A percentile compares a stretch with the other conserved stretches of the same genome.
Evolutionary conservation across 164 flowering plant genomes (phyloP).

Genomic region (Stephania cephalantha): DNA sequence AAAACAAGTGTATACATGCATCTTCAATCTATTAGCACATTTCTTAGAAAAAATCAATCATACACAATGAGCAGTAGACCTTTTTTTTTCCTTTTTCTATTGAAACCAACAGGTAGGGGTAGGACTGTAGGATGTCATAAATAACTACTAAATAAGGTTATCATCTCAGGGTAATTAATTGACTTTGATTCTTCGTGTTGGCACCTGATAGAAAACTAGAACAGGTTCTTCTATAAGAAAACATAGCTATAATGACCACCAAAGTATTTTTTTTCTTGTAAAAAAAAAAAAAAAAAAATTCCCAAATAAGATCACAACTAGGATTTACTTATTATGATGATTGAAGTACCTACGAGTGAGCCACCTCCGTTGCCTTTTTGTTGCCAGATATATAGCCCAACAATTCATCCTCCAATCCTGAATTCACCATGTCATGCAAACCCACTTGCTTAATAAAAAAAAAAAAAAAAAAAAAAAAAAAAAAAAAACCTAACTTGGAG

Average conservation of each 20-base stretch:
- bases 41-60: too few relatives aligned
- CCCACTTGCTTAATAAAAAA: neutral
- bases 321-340: neutral
- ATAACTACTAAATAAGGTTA: too few relatives aligned
- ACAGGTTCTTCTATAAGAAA: neutral
- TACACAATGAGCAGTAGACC: too few relatives aligned
- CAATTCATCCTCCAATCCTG: constrained; percentile 53
- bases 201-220: neutral
- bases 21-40: too few relatives aligned
- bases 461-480: too few relatives aligned
- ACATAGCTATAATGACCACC: neutral
- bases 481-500: neutral
- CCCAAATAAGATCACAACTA: neutral
- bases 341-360: constrained; percentile 68
- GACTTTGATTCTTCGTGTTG: too few relatives aligned
- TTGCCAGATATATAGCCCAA: constrained; percentile 59
- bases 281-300: neutral
- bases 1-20: too few relatives aligned
- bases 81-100: too few relatives aligned
- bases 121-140: too few relatives aligned
- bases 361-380: constrained; percentile 72
- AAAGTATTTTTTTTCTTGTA: neutral
- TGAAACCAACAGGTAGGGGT: too few relatives aligned
- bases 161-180: too few relatives aligned
- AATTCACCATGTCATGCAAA: constrained; percentile 1